phyloP scores from a whole-genome alignment of 345 rosid genomes.

The Salix caprea region DNA sequence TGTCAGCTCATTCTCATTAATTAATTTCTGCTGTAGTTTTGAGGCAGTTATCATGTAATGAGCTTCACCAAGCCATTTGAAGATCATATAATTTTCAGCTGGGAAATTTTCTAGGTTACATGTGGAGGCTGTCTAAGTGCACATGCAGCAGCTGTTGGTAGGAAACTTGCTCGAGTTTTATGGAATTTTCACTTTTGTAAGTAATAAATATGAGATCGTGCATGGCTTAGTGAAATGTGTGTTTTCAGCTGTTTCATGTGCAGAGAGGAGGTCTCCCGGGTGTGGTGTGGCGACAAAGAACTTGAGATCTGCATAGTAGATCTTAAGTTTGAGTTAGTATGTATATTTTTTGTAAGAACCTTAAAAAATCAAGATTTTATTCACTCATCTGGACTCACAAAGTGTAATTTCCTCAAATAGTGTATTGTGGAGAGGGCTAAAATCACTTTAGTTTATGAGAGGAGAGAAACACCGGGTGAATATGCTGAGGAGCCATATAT shows the following conservation, averaged over 20 bases:
- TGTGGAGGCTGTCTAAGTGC: constrained; percentile 98
- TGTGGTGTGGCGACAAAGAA: no score
- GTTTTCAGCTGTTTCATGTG: constrained; percentile 78
- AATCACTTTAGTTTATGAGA: constrained; percentile 74
- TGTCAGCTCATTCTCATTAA: neutral
- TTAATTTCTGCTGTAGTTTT: neutral
- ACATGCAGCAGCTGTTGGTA: constrained; percentile 84
- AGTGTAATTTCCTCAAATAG: no score
- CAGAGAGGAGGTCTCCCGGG: constrained; percentile 34
- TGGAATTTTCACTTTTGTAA: neutral
- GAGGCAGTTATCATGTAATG: neutral
- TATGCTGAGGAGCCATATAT: constrained; percentile 44
- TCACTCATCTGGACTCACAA: no score
- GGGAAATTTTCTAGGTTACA: constrained; percentile 62
- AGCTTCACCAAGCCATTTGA: neutral
- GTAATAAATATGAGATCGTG: neutral
- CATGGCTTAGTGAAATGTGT: constrained; percentile 6
- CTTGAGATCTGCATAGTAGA: rapidly evolving
- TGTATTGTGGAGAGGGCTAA: no score
- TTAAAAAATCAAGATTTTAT: rapidly evolving
- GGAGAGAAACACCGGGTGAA: constrained; percentile 74
- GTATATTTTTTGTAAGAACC: no score
- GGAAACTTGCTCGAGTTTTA: constrained; percentile 7
- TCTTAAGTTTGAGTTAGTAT: rapidly evolving
- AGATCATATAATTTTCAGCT: constrained; percentile 26